Evolutionary conservation across 2,329 filamentous ascomycete species (phyloP).

Genomic region (Pyrenophora tritici-repentis): DNA sequence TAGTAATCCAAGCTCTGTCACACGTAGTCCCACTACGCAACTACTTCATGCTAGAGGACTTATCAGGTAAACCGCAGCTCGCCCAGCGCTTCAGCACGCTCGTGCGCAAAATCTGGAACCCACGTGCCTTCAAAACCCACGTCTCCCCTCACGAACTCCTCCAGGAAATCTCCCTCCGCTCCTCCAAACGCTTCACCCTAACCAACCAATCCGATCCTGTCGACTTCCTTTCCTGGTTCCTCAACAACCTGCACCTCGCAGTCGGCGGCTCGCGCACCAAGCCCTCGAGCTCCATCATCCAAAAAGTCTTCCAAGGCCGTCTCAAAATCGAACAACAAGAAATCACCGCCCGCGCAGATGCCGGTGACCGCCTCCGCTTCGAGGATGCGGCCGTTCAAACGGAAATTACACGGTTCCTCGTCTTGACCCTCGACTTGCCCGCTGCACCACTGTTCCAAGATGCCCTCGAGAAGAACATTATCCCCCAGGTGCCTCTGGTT

Average conservation of each 20-base stretch:
- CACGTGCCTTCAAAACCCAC: constrained; percentile 92
- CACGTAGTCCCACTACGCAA: constrained; percentile 90
- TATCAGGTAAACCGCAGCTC: constrained; percentile 75
- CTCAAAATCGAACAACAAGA: constrained; percentile 91
- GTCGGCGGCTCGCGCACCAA: constrained; percentile 89
- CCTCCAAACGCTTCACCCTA: constrained; percentile 89
- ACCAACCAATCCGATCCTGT: constrained; percentile 93
- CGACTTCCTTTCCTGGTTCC: constrained; percentile 95
- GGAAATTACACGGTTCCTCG: constrained; percentile 79
- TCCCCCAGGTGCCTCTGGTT: constrained; percentile 81
- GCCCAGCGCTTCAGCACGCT: constrained; percentile 86
- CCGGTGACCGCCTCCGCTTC: constrained; percentile 85
- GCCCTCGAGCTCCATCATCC: constrained; percentile 82
- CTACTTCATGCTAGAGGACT: constrained; percentile 86
- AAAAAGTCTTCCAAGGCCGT: constrained; percentile 90
- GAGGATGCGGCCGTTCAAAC: constrained; percentile 87
- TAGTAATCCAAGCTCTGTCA: constrained; percentile 86
- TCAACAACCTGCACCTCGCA: constrained; percentile 91
- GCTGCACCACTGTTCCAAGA: constrained; percentile 94
- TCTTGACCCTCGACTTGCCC: constrained; percentile 91
- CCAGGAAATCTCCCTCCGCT: constrained; percentile 88
- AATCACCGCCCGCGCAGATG: constrained; percentile 89
- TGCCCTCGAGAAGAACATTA: constrained; percentile 92
- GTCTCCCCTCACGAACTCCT: constrained; percentile 97
- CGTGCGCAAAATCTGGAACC: constrained; percentile 97